Percentiles rank a stretch among this genome's conserved stretches.
Conservation (phyloP, 352 stramenopile genomes). For the Phytopythium aichiense region DNA sequence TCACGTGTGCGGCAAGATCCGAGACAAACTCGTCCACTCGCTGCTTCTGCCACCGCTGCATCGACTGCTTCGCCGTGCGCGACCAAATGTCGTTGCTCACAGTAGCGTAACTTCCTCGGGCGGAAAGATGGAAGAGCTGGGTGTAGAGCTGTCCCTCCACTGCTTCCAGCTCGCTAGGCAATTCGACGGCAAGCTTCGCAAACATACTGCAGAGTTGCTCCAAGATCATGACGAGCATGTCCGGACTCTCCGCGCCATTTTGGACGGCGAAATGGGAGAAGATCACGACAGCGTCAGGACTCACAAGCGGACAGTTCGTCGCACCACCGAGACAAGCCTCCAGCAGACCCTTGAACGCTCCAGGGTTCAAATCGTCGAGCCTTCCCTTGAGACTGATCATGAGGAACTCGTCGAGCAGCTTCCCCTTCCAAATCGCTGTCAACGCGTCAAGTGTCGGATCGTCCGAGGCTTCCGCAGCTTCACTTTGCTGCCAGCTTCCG, state of each 20-base stretch:
- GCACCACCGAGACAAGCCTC: constrained; percentile 48
- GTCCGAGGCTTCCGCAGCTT: not conserved
- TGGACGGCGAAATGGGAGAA: constrained; percentile 63
- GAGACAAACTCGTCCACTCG: constrained; percentile 35
- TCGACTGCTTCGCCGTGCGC: constrained; percentile 25
- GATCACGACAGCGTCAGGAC: constrained; percentile 65
- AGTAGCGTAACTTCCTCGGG: constrained; percentile 38
- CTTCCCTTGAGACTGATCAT: constrained; percentile 76
- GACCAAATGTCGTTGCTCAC: constrained; percentile 53
- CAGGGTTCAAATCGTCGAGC: constrained; percentile 55
- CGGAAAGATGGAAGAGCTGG: constrained; percentile 56
- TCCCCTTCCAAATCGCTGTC: constrained; percentile 63
- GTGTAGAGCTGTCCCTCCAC: constrained; percentile 54
- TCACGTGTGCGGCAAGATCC: constrained; percentile 48
- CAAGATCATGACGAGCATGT: constrained; percentile 53
- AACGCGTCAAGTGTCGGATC: constrained; percentile 25
- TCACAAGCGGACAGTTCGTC: constrained; percentile 44
- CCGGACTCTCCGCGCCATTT: constrained; percentile 27
- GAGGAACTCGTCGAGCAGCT: constrained; percentile 74
- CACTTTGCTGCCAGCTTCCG: constrained; percentile 43
- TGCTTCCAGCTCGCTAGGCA: constrained; percentile 46
- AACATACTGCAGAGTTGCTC: constrained; percentile 56
- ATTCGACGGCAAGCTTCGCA: constrained; percentile 28
- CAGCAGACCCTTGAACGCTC: constrained; percentile 46
- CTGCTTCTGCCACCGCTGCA: constrained; percentile 35